These are phyloP conservation scores for Penicillium sp. DNA, from an alignment of 2,329 filamentous ascomycete genomes.

Conservation along the genomic window DNA sequence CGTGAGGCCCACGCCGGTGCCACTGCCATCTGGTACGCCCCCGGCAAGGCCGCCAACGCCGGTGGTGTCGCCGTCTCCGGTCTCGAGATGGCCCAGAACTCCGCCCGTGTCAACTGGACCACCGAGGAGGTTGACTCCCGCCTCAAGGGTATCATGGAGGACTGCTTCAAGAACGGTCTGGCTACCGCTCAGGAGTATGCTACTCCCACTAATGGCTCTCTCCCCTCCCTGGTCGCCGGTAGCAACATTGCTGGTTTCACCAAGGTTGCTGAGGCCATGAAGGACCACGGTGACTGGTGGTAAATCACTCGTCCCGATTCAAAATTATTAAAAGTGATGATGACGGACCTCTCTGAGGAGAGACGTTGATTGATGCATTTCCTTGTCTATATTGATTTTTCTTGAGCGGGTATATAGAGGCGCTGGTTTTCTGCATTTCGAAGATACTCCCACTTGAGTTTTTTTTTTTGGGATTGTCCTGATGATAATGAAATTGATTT, in stretches of 20 bases:
- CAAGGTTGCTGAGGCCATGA: constrained; percentile 93
- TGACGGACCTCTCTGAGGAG: constrained; percentile 9
- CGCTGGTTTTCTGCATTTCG: constrained; percentile 26
- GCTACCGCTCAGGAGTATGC: constrained; percentile 87
- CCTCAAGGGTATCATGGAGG: constrained; percentile 92
- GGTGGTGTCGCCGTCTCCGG: constrained; percentile 96
- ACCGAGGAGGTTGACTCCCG: constrained; percentile 82
- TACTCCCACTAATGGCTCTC: constrained; percentile 68
- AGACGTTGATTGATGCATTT: constrained; percentile 18
- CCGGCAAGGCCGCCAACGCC: constrained; percentile 94
- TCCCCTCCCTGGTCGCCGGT: constrained; percentile 84
- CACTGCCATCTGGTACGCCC: constrained; percentile 84
- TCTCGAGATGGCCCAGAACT: constrained; percentile 99
- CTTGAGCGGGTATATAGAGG: constrained; percentile 29
- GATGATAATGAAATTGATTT: constrained; percentile 25
- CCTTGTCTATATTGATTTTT: constrained; percentile 18
- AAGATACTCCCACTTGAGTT: constrained; percentile 25
- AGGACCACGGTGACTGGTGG: constrained; percentile 95
- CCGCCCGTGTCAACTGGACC: constrained; percentile 76
- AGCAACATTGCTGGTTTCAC: constrained; percentile 97
- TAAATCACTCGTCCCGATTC: constrained; percentile 23
- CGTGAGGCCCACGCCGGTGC: constrained; percentile 58
- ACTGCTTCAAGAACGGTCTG: constrained; percentile 83
- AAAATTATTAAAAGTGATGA: constrained; percentile 14
- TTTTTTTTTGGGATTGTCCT: constrained; percentile 19